phyloP scores from a whole-genome alignment of 768 basidiomycete species.

The Pluteus cervinus region DNA sequence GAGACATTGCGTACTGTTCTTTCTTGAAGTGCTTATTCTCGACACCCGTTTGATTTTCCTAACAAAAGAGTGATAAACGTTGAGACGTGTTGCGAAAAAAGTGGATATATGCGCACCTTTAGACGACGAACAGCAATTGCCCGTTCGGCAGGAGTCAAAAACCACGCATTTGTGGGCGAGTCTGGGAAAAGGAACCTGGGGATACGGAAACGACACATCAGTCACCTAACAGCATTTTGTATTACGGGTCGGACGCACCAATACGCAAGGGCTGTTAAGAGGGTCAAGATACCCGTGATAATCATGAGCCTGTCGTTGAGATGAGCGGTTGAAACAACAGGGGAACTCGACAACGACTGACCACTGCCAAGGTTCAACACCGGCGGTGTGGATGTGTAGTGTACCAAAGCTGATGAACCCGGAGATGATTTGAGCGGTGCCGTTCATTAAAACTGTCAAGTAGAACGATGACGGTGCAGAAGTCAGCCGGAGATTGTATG shows the following conservation, averaged over 20 bases:
- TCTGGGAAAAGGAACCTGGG: constrained; percentile 65
- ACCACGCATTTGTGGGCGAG: constrained; percentile 71
- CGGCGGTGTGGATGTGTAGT: constrained; percentile 49
- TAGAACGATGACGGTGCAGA: neutral
- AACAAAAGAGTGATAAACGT: neutral
- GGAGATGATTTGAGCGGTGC: constrained; percentile 61
- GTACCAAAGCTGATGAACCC: constrained; percentile 65
- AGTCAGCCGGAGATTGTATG: neutral
- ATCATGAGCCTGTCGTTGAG: constrained; percentile 50
- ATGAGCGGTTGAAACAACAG: neutral
- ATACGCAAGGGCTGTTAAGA: constrained; percentile 44
- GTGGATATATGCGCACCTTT: constrained; percentile 34
- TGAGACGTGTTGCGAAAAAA: neutral
- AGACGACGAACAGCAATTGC: constrained; percentile 57
- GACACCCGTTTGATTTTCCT: constrained; percentile 75
- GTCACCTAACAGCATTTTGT: neutral
- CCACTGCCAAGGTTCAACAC: constrained; percentile 75
- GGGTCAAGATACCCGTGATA: constrained; percentile 57
- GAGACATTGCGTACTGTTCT: constrained; percentile 53
- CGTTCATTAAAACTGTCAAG: neutral
- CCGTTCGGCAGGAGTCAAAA: constrained; percentile 62
- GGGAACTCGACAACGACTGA: constrained; percentile 9
- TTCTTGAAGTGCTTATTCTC: constrained; percentile 80
- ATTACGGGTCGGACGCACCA: constrained; percentile 33
- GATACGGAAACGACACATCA: neutral